Percentiles rank a stretch among this genome's conserved stretches.
phyloP scores from a whole-genome alignment of 495 filamentous ascomycete species.

The Bathelium albidoporum region DNA sequence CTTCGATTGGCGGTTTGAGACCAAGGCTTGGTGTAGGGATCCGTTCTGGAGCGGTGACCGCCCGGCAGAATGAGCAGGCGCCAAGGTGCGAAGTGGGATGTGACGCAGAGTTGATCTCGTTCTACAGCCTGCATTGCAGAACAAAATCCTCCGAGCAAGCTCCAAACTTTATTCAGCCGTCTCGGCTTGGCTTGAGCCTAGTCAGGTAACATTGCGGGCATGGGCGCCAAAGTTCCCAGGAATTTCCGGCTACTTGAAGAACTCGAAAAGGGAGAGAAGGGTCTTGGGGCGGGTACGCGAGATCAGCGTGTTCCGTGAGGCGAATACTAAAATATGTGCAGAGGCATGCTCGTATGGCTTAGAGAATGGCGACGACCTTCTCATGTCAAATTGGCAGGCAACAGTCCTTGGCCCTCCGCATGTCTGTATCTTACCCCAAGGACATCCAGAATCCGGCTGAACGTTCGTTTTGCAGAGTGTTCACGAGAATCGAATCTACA shows the following conservation, averaged over 20 bases:
- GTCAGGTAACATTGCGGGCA: conserved; percentile 18
- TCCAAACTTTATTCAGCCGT: background rate
- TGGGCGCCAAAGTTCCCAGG: conserved; percentile 79
- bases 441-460: background rate
- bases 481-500: conserved; percentile 98
- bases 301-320: background rate
- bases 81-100: conserved; percentile 2
- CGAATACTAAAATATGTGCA: conserved; percentile 25
- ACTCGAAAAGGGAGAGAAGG: conserved; percentile 98
- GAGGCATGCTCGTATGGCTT: conserved; percentile 97
- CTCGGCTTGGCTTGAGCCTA: background rate
- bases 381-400: conserved; percentile 98
- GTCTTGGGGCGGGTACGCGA: conserved; percentile 72
- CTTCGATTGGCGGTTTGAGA: background rate
- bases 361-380: conserved; percentile 84
- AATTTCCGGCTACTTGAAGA: conserved; percentile 96
- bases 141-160: background rate
- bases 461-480: conserved; percentile 51
- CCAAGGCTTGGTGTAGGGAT: background rate
- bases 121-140: background rate
- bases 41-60: background rate
- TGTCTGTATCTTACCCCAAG: conserved; percentile 41
- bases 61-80: background rate
- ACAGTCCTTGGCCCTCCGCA: conserved; percentile 96
- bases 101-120: background rate